Evolutionary conservation across 768 basidiomycete species (phyloP).

Genomic region (Mycena venus): DNA sequence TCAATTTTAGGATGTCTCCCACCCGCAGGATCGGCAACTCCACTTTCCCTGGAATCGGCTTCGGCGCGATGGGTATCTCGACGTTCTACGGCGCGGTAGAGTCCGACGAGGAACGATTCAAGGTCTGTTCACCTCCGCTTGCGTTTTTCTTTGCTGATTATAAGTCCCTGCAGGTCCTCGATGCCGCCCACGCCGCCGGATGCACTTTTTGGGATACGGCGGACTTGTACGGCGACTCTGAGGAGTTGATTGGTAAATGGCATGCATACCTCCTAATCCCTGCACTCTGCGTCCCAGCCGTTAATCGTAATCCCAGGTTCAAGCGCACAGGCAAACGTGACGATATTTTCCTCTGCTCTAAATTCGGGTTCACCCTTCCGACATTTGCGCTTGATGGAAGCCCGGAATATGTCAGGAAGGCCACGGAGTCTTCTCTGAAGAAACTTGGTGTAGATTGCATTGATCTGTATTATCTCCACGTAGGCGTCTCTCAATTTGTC

Average conservation of each 20-base stretch:
- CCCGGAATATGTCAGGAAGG: neutral
- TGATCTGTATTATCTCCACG: slow-evolving; percentile 44
- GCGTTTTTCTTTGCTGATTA: neutral
- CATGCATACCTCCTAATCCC: neutral
- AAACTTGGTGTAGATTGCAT: neutral
- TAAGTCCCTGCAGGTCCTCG: slow-evolving; percentile 55
- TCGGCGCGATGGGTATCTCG: slow-evolving; percentile 67
- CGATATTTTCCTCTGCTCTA: neutral
- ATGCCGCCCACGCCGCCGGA: slow-evolving; percentile 54
- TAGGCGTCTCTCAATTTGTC: neutral
- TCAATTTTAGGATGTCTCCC: no score
- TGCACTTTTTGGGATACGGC: slow-evolving; percentile 65
- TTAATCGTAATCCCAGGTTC: neutral
- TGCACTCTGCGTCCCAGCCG: neutral
- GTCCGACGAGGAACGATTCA: slow-evolving; percentile 65
- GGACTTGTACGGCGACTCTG: slow-evolving; percentile 56
- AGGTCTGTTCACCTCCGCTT: slow-evolving; percentile 43
- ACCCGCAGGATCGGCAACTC: no score
- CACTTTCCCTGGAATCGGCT: slow-evolving; percentile 59
- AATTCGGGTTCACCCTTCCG: neutral
- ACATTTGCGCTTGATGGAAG: neutral
- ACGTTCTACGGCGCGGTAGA: slow-evolving; percentile 54
- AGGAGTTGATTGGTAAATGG: slow-evolving; percentile 63
- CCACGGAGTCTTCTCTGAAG: neutral
- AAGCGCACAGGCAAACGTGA: neutral